Evolutionary conservation across 306 rosid species (phyloP).

Genomic region (Pyrus communis): DNA sequence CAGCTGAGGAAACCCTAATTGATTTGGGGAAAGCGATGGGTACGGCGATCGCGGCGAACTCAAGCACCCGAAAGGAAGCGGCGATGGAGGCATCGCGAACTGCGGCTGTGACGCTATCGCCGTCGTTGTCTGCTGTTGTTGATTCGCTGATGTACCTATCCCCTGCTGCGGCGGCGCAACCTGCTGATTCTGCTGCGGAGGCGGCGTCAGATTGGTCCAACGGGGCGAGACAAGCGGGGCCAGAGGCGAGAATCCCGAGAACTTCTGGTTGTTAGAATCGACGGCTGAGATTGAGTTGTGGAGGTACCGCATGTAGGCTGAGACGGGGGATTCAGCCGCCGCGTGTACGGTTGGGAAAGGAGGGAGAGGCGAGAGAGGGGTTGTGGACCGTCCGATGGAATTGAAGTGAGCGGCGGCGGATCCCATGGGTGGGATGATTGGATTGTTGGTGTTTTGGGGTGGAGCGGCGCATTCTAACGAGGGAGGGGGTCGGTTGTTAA

Average conservation of each 20-base stretch:
- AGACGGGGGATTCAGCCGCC: constrained; percentile 87
- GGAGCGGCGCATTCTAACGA: constrained; percentile 29
- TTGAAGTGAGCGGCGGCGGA: constrained; percentile 27
- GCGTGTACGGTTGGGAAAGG: constrained; percentile 84
- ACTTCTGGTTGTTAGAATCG: constrained; percentile 47
- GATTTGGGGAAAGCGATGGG: constrained; percentile 61
- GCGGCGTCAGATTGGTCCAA: constrained; percentile 41
- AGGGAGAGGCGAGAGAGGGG: constrained; percentile 84
- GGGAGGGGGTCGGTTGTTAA: constrained; percentile 56
- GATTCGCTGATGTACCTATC: neutral
- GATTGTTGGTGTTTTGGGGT: constrained; percentile 17
- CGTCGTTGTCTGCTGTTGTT: constrained; percentile 3
- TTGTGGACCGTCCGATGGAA: constrained; percentile 35
- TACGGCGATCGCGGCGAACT: constrained; percentile 69
- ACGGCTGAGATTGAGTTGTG: constrained; percentile 34
- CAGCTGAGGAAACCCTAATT: constrained; percentile 75
- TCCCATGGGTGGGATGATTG: constrained; percentile 13
- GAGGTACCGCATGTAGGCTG: constrained; percentile 76
- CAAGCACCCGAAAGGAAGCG: constrained; percentile 78
- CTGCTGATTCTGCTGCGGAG: constrained; percentile 23
- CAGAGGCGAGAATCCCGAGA: constrained; percentile 69
- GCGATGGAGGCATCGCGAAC: constrained; percentile 51
- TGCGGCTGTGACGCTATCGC: constrained; percentile 18
- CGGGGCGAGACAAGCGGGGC: constrained; percentile 60
- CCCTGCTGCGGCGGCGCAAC: constrained; percentile 13